Evolutionary conservation across 768 basidiomycete species (phyloP).

Genomic region (Boletus tomentosulus): DNA sequence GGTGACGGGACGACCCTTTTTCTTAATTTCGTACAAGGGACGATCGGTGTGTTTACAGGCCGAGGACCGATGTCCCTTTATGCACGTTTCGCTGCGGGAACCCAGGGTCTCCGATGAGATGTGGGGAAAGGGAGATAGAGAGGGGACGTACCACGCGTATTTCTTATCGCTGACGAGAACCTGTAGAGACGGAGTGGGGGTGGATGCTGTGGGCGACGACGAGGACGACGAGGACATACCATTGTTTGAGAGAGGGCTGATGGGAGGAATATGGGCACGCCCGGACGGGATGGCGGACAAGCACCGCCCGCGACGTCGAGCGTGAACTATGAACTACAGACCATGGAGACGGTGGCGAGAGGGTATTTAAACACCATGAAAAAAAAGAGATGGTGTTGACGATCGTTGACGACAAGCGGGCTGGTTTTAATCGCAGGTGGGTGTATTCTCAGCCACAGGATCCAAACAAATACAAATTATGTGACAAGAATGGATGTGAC

Average conservation of each 20-base stretch:
- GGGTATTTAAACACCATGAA: slow-evolving; percentile 47
- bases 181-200: slow-evolving; percentile 31
- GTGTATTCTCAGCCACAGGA: slow-evolving; percentile 20
- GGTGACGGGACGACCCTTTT: slow-evolving; percentile 55
- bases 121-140: not conserved
- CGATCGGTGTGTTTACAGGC: slow-evolving; percentile 86
- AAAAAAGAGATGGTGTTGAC: slow-evolving; percentile 43
- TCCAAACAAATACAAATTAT: slow-evolving; percentile 21
- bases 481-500: not conserved
- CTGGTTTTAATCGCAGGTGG: slow-evolving; percentile 26
- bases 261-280: slow-evolving; percentile 18
- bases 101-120: not conserved
- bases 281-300: slow-evolving; percentile 36
- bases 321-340: slow-evolving; percentile 42
- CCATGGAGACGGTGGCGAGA: slow-evolving; percentile 27
- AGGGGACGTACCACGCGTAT: slow-evolving; percentile 69
- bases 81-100: slow-evolving; percentile 74
- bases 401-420: slow-evolving; percentile 41
- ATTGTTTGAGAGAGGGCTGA: slow-evolving; percentile 29
- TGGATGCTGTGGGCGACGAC: not conserved
- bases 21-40: slow-evolving; percentile 78
- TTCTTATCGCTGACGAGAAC: slow-evolving; percentile 72
- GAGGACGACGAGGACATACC: slow-evolving; percentile 33
- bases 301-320: slow-evolving; percentile 57
- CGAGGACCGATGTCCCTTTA: slow-evolving; percentile 90